These are phyloP conservation scores for Gynochthodes officinalis DNA, from an alignment of 257 asterid species.

Conservation along the genomic window DNA sequence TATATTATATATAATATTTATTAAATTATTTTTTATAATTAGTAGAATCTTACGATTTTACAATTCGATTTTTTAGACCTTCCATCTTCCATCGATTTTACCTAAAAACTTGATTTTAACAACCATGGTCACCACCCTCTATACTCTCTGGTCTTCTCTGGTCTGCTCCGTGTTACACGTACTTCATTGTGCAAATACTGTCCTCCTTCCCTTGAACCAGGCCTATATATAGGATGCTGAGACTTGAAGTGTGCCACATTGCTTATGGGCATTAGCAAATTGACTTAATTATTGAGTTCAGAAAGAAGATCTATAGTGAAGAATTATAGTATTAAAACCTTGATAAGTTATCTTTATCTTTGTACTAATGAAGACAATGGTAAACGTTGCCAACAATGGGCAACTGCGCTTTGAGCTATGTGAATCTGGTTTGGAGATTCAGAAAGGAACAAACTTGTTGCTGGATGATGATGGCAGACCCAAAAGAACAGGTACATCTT, in stretches of 20 bases:
- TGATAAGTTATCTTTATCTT: not conserved
- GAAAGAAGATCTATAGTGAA: not conserved
- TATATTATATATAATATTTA: too few species aligned
- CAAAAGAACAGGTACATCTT: conserved; percentile 40
- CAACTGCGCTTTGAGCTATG: conserved; percentile 24
- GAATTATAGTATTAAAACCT: not conserved
- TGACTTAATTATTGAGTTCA: not conserved
- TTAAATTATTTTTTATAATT: too few species aligned
- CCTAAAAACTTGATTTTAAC: too few species aligned
- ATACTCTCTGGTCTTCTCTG: too few species aligned
- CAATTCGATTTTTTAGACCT: too few species aligned
- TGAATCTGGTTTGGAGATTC: conserved; percentile 44
- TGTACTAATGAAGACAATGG: conserved; percentile 23
- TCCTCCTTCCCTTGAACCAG: too few species aligned
- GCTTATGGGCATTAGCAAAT: not conserved
- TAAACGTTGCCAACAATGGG: conserved; percentile 26
- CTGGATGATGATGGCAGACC: conserved; percentile 67
- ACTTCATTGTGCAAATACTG: too few species aligned
- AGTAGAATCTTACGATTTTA: too few species aligned
- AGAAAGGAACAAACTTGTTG: conserved; percentile 32
- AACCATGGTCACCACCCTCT: too few species aligned
- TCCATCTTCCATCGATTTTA: too few species aligned
- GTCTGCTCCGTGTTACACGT: too few species aligned
- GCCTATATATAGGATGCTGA: conserved; percentile 7
- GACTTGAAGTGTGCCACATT: not conserved